Conservation (phyloP, 2,329 filamentous ascomycete species). For the Fusarium phyllophilum region DNA sequence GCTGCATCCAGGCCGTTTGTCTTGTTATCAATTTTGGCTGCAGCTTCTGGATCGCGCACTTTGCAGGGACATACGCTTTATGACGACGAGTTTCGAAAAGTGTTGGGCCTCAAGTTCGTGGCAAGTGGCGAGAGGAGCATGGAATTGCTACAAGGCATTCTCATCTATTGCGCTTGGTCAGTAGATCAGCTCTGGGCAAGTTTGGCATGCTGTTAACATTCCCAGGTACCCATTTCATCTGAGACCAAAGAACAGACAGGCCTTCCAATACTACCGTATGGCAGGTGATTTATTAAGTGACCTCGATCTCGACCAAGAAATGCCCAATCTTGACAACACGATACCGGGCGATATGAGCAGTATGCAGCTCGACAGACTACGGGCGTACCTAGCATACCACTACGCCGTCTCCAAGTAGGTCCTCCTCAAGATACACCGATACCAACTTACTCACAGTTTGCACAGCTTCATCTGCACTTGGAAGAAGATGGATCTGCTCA, state of each 20-base stretch:
- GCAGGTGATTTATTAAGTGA: slow-evolving; percentile 61
- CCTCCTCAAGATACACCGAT: background rate
- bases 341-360: slow-evolving; percentile 3
- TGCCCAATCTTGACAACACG: slow-evolving; percentile 12
- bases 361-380: slow-evolving; percentile 53
- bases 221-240: slow-evolving; percentile 66
- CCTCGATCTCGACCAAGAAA: slow-evolving; percentile 59
- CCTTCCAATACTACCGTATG: slow-evolving; percentile 63
- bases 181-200: background rate
- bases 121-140: slow-evolving; percentile 66
- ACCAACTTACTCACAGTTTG: slow-evolving; percentile 17
- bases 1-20: slow-evolving; percentile 62
- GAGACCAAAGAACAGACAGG: slow-evolving; percentile 61
- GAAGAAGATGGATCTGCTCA: slow-evolving; percentile 48
- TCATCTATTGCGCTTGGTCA: slow-evolving; percentile 68
- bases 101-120: slow-evolving; percentile 66
- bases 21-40: slow-evolving; percentile 63
- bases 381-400: slow-evolving; percentile 59
- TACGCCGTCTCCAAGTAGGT: slow-evolving; percentile 56
- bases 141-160: slow-evolving; percentile 65
- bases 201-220: background rate
- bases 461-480: slow-evolving; percentile 53
- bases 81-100: slow-evolving; percentile 67
- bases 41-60: slow-evolving; percentile 59
- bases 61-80: slow-evolving; percentile 64